Percentiles rank a stretch among this genome's conserved stretches.
Conservation (phyloP, 805 yeast species). For the Zygotorulaspora danielsina region DNA sequence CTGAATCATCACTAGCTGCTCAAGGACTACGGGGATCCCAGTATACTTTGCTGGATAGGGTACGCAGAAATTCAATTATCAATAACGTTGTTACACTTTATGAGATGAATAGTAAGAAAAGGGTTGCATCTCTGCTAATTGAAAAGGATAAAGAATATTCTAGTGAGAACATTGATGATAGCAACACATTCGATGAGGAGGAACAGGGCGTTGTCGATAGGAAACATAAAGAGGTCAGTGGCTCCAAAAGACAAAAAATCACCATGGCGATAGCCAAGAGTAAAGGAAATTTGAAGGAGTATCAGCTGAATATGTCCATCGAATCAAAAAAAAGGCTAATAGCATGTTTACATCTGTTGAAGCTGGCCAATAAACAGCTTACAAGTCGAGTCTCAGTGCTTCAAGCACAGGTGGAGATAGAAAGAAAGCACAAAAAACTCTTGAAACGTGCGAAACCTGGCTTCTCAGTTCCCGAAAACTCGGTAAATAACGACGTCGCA, state of each 20-base stretch:
- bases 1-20: neutral
- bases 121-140: conserved; percentile 40
- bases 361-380: conserved; percentile 74
- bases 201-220: conserved; percentile 11
- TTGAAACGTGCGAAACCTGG: conserved; percentile 3
- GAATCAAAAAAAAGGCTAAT: conserved; percentile 74
- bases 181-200: conserved; percentile 40
- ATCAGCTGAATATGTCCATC: conserved; percentile 43
- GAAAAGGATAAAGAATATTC: conserved; percentile 55
- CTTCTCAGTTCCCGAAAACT: conserved; percentile 20
- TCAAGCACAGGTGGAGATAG: conserved; percentile 54
- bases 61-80: conserved; percentile 29
- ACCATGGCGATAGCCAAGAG: conserved; percentile 37
- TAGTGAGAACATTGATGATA: conserved; percentile 51
- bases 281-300: conserved; percentile 37
- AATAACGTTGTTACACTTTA: conserved; percentile 48
- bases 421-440: conserved; percentile 32
- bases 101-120: conserved; percentile 36
- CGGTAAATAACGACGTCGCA: conserved; percentile 5
- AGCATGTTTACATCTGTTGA: conserved; percentile 73
- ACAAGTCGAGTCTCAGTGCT: conserved; percentile 61
- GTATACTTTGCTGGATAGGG: conserved; percentile 17
- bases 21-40: conserved; percentile 3
- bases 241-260: conserved; percentile 36
- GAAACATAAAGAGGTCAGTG: conserved; percentile 13